Evolutionary conservation across 331 rosid species (phyloP), one percentile per base, ranked within the genome.

Genomic region (Quercus tomentella): DNA sequence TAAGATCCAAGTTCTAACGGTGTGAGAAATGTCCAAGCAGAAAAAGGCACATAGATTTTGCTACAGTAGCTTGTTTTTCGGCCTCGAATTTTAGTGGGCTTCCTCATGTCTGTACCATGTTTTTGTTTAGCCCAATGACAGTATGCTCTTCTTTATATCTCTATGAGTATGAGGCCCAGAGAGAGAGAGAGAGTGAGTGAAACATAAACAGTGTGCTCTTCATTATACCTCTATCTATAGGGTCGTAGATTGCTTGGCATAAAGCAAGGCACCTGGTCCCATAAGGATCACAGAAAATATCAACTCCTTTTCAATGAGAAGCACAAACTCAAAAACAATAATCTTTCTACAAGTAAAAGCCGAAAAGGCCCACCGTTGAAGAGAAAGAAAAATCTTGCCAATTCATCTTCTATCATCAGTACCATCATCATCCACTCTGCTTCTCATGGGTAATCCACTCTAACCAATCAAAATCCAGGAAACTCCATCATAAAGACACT

Each of bases 381-480:
- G 1, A 18, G 10, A 21, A 10, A 2, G 21, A 28, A 57, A 28
- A 22, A 6, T 45, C 72, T 26, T 55, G 25, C 43, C 77, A 9
- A 41, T 26, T 69, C 81, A 7, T 16, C 41, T 15, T 77, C 81
- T 81, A 72, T 62, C 88, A 22, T 77, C 77, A 74, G 54, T 51
- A 30, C 31, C 17, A 7, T 86, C 93, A 69, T 85, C 81, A 83
- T 88, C 89, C 69, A 12, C 80, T 70, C 68, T 74, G 26, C 66
- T 83, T 66, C 83, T 55, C 25, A 43, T 16, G 7, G 60, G 93
- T 84, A 92, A 94, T 94, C 98, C 88, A 41, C 21, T 30, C 35
- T 84, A 77, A 28, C 98, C 97, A 92, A 92, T 94, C 83, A 92
- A 87, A 89, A 66, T 79, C 35, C 91, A 86, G 70, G 79, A 87